Base-by-base conservation (phyloP, 2,329 filamentous ascomycete species). In the Xylaria sp. region DNA sequence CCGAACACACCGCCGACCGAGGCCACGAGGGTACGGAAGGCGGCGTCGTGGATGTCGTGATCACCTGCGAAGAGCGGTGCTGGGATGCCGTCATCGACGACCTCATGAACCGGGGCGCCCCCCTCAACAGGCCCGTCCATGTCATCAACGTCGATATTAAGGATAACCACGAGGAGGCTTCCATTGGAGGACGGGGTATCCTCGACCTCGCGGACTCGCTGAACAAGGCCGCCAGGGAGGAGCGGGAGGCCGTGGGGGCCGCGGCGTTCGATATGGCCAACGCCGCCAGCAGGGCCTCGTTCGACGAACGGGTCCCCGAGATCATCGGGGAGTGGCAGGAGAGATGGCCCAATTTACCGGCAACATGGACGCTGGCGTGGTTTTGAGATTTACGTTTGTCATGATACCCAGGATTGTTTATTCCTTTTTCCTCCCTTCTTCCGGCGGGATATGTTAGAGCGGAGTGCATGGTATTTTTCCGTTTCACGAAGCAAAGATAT, bases 101-200 rank as follows among this genome's bases (percentile, higher is more conserved):
- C 71, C 78, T 99, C 48, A 84, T 96, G 58, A 90, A 86, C 65
- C 85, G 95, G 58, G 94, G 93, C 7, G 86, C 89, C 0, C 89
- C 90, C 2, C 78, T 99, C 52, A 99, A 99, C 72, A 81, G 91
- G 2, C 92, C 94, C 0, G 94, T 99, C 0, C 94, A 99, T 70
- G 91, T 99, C 52, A 96, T 99, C 78, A 99, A 99, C 66, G 89
- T 99, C 50, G 94, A 99, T 71, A 99, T 99, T 68, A 93, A 90
- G 72, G 94, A 99, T 74, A 99, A 97, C 68, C 94, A 97, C 68
- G 93, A 99, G 71, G 94, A 99, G 73, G 94, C 94, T 0, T 80
- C 93, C 19, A 83, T 97, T 2, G 94, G 94, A 8, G 94, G 94
- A 1, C 86, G 88, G 63, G 94, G 91, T 41, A 99, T 99, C 54